Evolutionary conservation across 805 yeast species (phyloP).

Genomic region (Monosporozyma yasuniensis): DNA sequence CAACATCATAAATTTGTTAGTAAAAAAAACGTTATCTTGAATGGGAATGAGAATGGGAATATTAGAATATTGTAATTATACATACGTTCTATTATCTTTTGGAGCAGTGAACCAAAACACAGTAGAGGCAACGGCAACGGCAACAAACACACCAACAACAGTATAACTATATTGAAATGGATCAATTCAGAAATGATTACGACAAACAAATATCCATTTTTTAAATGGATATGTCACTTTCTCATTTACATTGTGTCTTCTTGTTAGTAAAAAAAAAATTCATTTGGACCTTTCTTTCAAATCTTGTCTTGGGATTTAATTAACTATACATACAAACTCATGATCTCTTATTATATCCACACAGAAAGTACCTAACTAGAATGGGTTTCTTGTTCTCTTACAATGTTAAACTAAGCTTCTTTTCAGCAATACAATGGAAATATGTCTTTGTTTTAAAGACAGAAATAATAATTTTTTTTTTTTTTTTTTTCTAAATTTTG

Average conservation of each 20-base stretch:
- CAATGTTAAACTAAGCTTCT: not conserved
- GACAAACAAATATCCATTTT: not conserved
- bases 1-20: not conserved
- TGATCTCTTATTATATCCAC: not conserved
- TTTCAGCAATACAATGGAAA: not conserved
- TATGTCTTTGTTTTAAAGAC: too few relatives aligned
- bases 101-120: constrained; percentile 83
- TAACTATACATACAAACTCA: constrained; percentile 7
- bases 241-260: not conserved
- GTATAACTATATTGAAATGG: constrained; percentile 42
- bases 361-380: not conserved
- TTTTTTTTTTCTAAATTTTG: too few relatives aligned
- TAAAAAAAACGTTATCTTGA: constrained; percentile 1
- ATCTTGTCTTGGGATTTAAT: not conserved
- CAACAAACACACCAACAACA: constrained; percentile 54
- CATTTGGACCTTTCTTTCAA: not conserved
- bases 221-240: not conserved
- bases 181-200: not conserved
- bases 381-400: not conserved
- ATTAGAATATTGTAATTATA: constrained; percentile 9
- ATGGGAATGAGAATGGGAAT: not conserved
- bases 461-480: not conserved
- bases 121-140: constrained; percentile 50
- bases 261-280: constrained; percentile 1
- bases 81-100: constrained; percentile 62